A percentile compares a stretch with the other conserved stretches of the same genome.
Evolutionary conservation across 805 yeast genomes (phyloP).

Genomic region (Starmerella scarabaei): DNA sequence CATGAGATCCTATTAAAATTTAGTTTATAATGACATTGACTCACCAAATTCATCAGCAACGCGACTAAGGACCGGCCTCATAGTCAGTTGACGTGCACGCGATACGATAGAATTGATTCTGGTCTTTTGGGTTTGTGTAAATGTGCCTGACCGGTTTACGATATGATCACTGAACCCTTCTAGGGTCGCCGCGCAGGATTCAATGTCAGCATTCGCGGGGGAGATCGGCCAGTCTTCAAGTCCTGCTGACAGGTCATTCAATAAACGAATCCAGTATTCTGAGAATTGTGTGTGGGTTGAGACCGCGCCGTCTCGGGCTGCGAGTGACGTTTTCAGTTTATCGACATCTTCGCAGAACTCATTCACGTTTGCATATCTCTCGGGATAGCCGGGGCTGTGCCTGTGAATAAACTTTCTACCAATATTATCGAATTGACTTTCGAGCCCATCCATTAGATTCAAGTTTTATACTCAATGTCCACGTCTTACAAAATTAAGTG

Average conservation of each 20-base stretch:
- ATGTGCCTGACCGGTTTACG: not conserved
- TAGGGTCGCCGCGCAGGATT: not conserved
- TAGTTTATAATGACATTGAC: too few species aligned
- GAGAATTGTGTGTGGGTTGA: not conserved
- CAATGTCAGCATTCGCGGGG: not conserved
- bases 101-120: constrained; percentile 9
- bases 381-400: not conserved
- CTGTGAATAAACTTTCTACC: constrained; percentile 8
- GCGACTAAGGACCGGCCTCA: constrained; percentile 2
- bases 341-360: constrained; percentile 5
- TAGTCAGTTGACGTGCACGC: constrained; percentile 7
- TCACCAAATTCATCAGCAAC: constrained; percentile 7
- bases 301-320: not conserved
- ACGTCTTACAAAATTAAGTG: too few species aligned
- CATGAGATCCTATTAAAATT: too few species aligned
- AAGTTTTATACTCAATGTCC: too few species aligned
- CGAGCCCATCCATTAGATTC: not conserved
- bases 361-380: constrained; percentile 1
- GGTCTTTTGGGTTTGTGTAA: constrained; percentile 12
- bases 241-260: constrained; percentile 4
- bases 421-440: constrained; percentile 3
- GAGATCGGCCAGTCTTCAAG: constrained; percentile 14
- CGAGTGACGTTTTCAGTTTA: not conserved
- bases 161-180: constrained; percentile 1
- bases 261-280: constrained; percentile 10